phyloP scores from a whole-genome alignment of 345 rosid genomes.

The Pugionium cornutum region DNA sequence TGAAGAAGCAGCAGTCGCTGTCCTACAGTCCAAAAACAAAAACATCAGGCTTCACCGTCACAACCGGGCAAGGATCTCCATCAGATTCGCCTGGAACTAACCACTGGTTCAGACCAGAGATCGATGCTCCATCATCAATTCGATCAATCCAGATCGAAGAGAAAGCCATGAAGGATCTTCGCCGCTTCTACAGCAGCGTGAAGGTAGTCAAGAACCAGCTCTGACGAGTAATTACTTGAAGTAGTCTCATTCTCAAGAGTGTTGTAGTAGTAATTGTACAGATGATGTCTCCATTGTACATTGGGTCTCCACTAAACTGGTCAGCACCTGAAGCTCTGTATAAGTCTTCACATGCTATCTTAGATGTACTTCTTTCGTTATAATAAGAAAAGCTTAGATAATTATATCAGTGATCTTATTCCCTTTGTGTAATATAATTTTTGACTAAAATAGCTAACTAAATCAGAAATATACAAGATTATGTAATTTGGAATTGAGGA shows the following conservation, averaged over 20 bases:
- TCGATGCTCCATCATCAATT: constrained; percentile 65
- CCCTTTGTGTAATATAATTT: no score
- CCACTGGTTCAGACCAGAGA: constrained; percentile 94
- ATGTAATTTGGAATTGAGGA: no score
- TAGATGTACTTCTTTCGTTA: no score
- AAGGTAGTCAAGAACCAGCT: constrained; percentile 71
- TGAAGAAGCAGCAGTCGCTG: constrained; percentile 55
- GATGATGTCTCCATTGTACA: constrained; percentile 22
- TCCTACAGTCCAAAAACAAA: constrained; percentile 73
- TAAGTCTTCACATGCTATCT: no score
- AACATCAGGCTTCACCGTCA: constrained; percentile 73
- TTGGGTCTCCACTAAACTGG: no score
- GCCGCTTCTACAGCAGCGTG: constrained; percentile 82
- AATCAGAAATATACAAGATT: no score
- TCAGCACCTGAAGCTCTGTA: no score
- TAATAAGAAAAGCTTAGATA: no score
- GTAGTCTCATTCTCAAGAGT: constrained; percentile 22
- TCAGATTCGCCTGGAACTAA: constrained; percentile 78
- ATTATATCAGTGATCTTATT: no score
- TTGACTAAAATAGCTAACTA: no score
- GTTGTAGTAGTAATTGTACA: constrained; percentile 37
- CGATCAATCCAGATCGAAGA: constrained; percentile 94
- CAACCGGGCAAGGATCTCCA: constrained; percentile 73
- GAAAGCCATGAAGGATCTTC: constrained; percentile 90
- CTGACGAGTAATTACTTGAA: constrained; percentile 30